These are phyloP conservation scores for Alternaria infectoria DNA, from an alignment of 2,329 filamentous ascomycete genomes.

Conservation along the genomic window DNA sequence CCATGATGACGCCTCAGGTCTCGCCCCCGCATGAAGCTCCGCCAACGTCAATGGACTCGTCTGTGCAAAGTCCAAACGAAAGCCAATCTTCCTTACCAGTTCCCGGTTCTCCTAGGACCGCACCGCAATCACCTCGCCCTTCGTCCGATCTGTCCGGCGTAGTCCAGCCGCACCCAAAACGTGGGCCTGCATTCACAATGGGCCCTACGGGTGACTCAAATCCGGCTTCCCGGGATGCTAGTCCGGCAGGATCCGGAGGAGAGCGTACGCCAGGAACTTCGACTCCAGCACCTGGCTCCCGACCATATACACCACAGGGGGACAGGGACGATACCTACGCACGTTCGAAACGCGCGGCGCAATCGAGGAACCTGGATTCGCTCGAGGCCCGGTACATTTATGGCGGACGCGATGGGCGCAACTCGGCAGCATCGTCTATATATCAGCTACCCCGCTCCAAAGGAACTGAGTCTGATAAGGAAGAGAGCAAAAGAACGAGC, in stretches of 20 bases:
- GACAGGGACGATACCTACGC: slow-evolving; percentile 87
- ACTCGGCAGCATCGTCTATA: slow-evolving; percentile 45
- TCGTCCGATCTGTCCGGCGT: slow-evolving; percentile 53
- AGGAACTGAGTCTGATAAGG: slow-evolving; percentile 44
- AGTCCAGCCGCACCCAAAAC: slow-evolving; percentile 55
- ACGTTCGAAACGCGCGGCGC: slow-evolving; percentile 77
- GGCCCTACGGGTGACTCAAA: slow-evolving; percentile 63
- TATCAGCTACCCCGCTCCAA: slow-evolving; percentile 54
- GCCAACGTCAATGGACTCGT: slow-evolving; percentile 51
- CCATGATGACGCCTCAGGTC: slow-evolving; percentile 63
- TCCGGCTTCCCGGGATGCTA: slow-evolving; percentile 62
- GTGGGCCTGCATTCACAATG: slow-evolving; percentile 61
- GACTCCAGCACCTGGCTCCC: slow-evolving; percentile 67
- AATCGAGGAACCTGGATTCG: slow-evolving; percentile 67
- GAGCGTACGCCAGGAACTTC: slow-evolving; percentile 56
- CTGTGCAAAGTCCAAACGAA: slow-evolving; percentile 27
- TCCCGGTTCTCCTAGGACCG: slow-evolving; percentile 36
- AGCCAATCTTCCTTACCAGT: slow-evolving; percentile 31
- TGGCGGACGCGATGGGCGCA: slow-evolving; percentile 70
- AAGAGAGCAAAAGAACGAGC: slow-evolving; percentile 59
- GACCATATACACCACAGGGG: slow-evolving; percentile 78
- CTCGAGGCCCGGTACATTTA: slow-evolving; percentile 88
- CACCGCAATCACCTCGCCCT: slow-evolving; percentile 49
- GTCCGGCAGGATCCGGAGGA: slow-evolving; percentile 66
- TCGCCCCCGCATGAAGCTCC: slow-evolving; percentile 63